Base-by-base conservation (phyloP, 78 protist genomes). In the slime mould (Dictyostelium discoideum) region DNA sequence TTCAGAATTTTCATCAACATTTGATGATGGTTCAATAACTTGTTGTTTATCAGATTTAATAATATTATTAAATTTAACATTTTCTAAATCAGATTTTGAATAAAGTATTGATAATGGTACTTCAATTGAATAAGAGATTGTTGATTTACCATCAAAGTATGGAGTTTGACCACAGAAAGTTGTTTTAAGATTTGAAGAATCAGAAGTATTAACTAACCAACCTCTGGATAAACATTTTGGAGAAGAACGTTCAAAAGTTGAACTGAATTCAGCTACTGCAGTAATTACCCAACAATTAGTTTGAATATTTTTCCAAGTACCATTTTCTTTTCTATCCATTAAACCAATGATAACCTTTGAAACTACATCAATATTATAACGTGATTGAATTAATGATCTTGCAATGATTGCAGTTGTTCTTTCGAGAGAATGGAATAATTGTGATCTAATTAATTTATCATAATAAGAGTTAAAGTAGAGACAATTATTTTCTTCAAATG, bases 101-200 rank as follows among this genome's bases (percentile, higher is more conserved):
- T 81, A 90, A 16, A 90, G 76, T 26, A 79, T 26, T 3, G 88
- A 86, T 13, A 90, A 46, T 48, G 95, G 95, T 29, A 90, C 74
- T 26, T 90, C 88, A 57, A 79, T 90, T 42, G 80, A 50, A 24
- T 90, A 90, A 3, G 95, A 90, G 10, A 46, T 90, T 29, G 95
- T 90, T 50, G 95, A 90, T 73, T 85, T 80, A 14, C 95, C 95
- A 26, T 90, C 95, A 90, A 82, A 90, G 26, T 69, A n/a, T 32
- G 95, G 95, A 14, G 95, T 90, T 72, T 82, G 88, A 82, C 95
- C 95, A 73, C 85, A 90, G 32, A 81, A 90, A 39, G 60, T 82
- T 14, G 46, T 29, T 42, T 29, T 37, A 8, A 46, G 18, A 24
- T 50, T 29, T 48, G 44, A 42, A 60, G 67, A n/a, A 37, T 32